Percentiles rank a stretch among this genome's conserved stretches.
Evolutionary conservation across 2,329 filamentous ascomycete genomes (phyloP).

Genomic region (Monascus ruber): DNA sequence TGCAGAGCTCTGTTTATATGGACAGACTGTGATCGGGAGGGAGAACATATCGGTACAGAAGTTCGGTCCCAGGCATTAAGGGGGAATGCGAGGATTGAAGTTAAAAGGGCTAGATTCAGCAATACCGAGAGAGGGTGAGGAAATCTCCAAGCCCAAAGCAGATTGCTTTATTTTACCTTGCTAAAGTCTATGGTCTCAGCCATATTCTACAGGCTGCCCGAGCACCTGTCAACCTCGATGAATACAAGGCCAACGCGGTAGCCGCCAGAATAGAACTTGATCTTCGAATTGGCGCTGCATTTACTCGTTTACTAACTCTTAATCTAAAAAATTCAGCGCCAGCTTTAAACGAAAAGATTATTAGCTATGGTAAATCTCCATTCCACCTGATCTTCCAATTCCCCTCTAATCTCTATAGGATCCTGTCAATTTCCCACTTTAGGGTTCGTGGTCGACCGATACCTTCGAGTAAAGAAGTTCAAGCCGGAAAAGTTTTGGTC

Average conservation of each 20-base stretch:
- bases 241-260: conserved; percentile 78
- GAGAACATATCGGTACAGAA: conserved; percentile 89
- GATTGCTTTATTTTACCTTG: too few species aligned
- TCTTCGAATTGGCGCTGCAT: conserved; percentile 80
- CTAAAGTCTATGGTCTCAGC: conserved; percentile 32
- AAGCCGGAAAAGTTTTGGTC: conserved; percentile 86
- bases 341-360: conserved; percentile 50
- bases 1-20: conserved; percentile 80
- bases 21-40: conserved; percentile 97
- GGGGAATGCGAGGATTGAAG: conserved; percentile 60
- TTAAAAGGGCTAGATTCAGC: conserved; percentile 84
- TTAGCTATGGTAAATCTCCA: conserved; percentile 65
- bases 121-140: conserved; percentile 82
- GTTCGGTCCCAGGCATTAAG: conserved; percentile 70
- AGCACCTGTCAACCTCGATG: conserved; percentile 66
- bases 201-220: conserved; percentile 79
- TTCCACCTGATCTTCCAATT: neutral
- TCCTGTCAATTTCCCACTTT: conserved; percentile 96
- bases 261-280: conserved; percentile 84
- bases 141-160: too few species aligned
- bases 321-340: conserved; percentile 63
- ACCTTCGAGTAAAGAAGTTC: conserved; percentile 88
- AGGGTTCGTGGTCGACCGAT: conserved; percentile 93
- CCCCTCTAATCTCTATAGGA: conserved; percentile 33
- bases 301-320: conserved; percentile 77